Evolutionary conservation across 371 early-diverging fungal genomes (phyloP).

Genomic region (Umbelopsis sp.): DNA sequence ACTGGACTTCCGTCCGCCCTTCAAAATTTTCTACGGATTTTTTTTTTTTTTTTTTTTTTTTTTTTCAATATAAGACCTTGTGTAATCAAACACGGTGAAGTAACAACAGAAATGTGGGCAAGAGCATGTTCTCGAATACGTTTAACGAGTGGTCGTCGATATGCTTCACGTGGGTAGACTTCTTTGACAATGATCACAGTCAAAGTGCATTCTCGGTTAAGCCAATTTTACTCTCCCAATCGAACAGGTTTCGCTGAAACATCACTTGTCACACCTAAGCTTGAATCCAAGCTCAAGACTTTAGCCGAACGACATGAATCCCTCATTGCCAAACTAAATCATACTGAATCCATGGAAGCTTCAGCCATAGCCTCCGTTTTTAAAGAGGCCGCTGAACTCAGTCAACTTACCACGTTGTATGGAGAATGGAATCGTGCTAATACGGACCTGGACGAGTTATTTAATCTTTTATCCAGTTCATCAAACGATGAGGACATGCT

Average conservation of each 20-base stretch:
- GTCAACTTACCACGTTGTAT: slow-evolving; percentile 35
- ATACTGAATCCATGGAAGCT: slow-evolving; percentile 25
- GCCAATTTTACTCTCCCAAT: background rate
- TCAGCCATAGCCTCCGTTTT: slow-evolving; percentile 37
- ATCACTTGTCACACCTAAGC: slow-evolving; percentile 39
- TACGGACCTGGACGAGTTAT: slow-evolving; percentile 35
- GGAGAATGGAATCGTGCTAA: slow-evolving; percentile 41
- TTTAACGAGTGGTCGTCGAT: background rate
- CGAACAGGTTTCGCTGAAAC: slow-evolving; percentile 14
- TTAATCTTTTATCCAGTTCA: slow-evolving; percentile 27
- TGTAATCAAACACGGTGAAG: background rate
- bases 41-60: too few species aligned
- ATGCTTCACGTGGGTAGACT: background rate
- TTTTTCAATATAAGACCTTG: background rate
- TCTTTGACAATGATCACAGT: background rate
- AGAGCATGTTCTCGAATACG: background rate
- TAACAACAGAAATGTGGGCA: background rate
- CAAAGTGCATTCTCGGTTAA: background rate
- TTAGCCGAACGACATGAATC: slow-evolving; percentile 42
- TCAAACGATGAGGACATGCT: slow-evolving; percentile 43
- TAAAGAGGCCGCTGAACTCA: slow-evolving; percentile 31
- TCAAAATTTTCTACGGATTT: slow-evolving; percentile 1
- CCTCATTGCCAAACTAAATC: slow-evolving; percentile 34
- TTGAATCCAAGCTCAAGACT: slow-evolving; percentile 32
- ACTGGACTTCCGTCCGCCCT: background rate